Conservation (phyloP, 495 filamentous ascomycete genomes). For the Penicillium bovifimosum region DNA sequence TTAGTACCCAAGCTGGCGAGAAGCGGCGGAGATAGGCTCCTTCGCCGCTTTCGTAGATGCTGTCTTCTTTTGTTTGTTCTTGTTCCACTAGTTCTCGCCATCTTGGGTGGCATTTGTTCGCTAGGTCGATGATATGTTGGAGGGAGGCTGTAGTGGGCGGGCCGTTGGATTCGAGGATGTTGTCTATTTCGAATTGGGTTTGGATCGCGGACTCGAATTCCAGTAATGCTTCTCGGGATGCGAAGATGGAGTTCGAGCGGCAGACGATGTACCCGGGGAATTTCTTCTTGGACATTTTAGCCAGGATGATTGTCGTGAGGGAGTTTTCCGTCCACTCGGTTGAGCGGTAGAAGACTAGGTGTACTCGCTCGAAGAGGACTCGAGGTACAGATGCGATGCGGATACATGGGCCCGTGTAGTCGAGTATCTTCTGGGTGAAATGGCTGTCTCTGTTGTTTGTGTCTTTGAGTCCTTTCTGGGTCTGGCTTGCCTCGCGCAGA, state of each 20-base stretch:
- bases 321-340: conserved; percentile 98
- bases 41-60: conserved; percentile 76
- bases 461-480: conserved; percentile 66
- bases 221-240: conserved; percentile 64
- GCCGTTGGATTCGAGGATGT: conserved; percentile 76
- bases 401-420: conserved; percentile 76
- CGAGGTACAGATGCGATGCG: conserved; percentile 68
- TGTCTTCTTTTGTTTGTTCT: conserved; percentile 76
- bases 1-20: conserved; percentile 89
- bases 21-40: conserved; percentile 89
- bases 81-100: conserved; percentile 71
- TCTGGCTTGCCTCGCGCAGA: conserved; percentile 62
- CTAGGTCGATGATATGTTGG: conserved; percentile 63
- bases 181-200: conserved; percentile 78
- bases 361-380: conserved; percentile 86
- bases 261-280: conserved; percentile 90
- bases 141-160: conserved; percentile 60
- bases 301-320: conserved; percentile 88
- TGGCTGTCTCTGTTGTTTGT: conserved; percentile 53
- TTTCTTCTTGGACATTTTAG: conserved; percentile 77
- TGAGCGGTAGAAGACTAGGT: conserved; percentile 92
- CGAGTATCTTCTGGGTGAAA: conserved; percentile 70
- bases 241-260: conserved; percentile 83
- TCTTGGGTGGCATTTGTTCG: conserved; percentile 69
- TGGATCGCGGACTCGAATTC: conserved; percentile 88